These are phyloP conservation scores for Debaryomyces hansenii DNA, from an alignment of 805 yeast genomes.

Conservation along the genomic window DNA sequence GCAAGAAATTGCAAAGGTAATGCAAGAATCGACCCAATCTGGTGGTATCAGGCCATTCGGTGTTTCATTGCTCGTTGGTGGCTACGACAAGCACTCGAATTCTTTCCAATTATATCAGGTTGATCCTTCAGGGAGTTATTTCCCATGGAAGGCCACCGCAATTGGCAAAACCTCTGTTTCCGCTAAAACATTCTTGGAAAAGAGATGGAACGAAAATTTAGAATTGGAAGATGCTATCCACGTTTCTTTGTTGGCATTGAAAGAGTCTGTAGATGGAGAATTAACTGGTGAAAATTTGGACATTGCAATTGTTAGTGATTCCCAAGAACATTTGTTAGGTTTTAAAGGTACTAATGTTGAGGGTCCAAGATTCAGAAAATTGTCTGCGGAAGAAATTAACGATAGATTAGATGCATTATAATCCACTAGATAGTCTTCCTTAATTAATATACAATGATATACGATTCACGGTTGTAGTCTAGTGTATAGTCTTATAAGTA, in stretches of 20 bases:
- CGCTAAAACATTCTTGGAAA: conserved; percentile 96
- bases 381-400: conserved; percentile 87
- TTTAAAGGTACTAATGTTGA: conserved; percentile 76
- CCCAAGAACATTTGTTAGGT: conserved; percentile 79
- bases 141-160: conserved; percentile 99
- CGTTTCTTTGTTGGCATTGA: conserved; percentile 88
- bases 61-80: conserved; percentile 90
- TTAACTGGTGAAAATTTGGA: conserved; percentile 96
- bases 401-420: conserved; percentile 92
- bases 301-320: conserved; percentile 81
- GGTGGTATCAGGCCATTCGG: conserved; percentile 99
- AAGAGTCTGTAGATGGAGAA: conserved; percentile 97
- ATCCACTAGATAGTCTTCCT: not conserved
- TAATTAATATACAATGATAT: not conserved
- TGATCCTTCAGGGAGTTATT: conserved; percentile 96
- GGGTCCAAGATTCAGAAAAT: conserved; percentile 89
- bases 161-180: conserved; percentile 94
- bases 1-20: conserved; percentile 90
- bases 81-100: conserved; percentile 76
- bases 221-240: conserved; percentile 98
- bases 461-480: not conserved
- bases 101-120: conserved; percentile 85
- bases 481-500: not conserved
- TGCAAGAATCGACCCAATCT: conserved; percentile 98
- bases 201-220: conserved; percentile 96